A percentile compares a stretch with the other conserved stretches of the same genome.
Conservation (phyloP, 169 alveolate species). For the Cryptosporidium parvum region DNA sequence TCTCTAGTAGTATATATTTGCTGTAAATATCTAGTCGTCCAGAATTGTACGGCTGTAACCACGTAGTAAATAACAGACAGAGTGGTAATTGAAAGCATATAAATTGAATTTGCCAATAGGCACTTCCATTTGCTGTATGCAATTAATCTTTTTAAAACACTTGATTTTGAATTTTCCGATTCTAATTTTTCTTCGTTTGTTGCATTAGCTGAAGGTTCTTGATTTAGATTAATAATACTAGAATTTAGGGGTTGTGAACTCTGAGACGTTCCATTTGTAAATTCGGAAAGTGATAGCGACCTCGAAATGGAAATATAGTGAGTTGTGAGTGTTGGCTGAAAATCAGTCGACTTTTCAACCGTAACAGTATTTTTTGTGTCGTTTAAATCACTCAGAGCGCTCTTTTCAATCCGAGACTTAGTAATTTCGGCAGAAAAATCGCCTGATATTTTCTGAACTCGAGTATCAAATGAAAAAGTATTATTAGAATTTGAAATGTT, state of each 20-base stretch:
- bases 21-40: slow-evolving; percentile 73
- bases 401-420: neutral
- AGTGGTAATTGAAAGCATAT: slow-evolving; percentile 43
- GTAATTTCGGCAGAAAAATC: neutral
- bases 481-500: neutral
- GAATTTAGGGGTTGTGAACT: neutral
- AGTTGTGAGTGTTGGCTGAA: slow-evolving; percentile 5
- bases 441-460: slow-evolving; percentile 3
- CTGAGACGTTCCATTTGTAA: slow-evolving; percentile 3
- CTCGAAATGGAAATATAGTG: slow-evolving; percentile 49
- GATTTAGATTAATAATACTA: neutral
- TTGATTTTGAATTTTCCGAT: neutral
- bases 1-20: slow-evolving; percentile 54
- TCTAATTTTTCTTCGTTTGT: neutral
- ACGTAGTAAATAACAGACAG: slow-evolving; percentile 59
- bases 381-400: neutral
- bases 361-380: neutral
- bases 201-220: neutral
- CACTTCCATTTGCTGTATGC: slow-evolving; percentile 6
- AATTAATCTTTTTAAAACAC: slow-evolving; percentile 5
- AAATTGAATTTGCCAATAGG: slow-evolving; percentile 20
- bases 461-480: slow-evolving; percentile 19
- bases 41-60: slow-evolving; percentile 64
- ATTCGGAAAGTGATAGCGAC: slow-evolving; percentile 33
- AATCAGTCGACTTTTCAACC: neutral